Percentiles rank a stretch among this genome's conserved stretches.
Evolutionary conservation across 768 basidiomycete species (phyloP).

Genomic region (Paxillus ammoniavirescens): DNA sequence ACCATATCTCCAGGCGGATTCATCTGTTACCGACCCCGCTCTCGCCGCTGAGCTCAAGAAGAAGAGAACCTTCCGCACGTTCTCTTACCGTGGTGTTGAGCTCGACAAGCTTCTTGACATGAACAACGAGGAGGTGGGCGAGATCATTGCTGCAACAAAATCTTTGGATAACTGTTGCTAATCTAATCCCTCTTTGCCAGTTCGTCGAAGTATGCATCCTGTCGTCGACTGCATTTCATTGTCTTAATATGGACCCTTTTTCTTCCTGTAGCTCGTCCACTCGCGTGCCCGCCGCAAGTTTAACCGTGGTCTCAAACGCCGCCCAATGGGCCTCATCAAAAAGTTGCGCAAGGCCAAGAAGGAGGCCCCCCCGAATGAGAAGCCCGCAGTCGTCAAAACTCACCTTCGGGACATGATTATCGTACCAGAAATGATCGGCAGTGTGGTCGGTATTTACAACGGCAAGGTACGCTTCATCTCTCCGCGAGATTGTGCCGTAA

Average conservation of each 20-base stretch:
- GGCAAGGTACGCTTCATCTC: constrained; percentile 65
- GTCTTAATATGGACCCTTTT: background rate
- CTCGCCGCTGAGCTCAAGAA: constrained; percentile 98
- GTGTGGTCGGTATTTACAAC: constrained; percentile 97
- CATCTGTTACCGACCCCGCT: constrained; percentile 83
- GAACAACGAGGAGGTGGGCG: constrained; percentile 87
- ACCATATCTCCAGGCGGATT: constrained; percentile 60
- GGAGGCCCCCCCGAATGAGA: constrained; percentile 98
- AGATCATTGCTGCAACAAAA: background rate
- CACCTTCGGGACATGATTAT: constrained; percentile 99
- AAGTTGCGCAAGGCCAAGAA: constrained; percentile 99
- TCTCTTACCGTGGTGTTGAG: constrained; percentile 97
- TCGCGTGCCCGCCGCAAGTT: constrained; percentile 98
- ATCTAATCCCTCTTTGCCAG: constrained; percentile 33
- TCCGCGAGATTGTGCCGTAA: background rate
- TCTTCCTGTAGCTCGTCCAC: constrained; percentile 78
- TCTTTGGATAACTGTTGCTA: background rate
- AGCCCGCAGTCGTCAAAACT: constrained; percentile 98
- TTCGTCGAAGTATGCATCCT: constrained; percentile 70
- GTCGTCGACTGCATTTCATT: constrained; percentile 4
- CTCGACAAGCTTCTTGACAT: constrained; percentile 97
- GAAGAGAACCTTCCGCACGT: constrained; percentile 98
- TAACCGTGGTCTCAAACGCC: constrained; percentile 98
- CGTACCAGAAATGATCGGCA: constrained; percentile 99
- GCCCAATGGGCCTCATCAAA: constrained; percentile 98